Percentiles rank a stretch among this genome's conserved stretches.
These are phyloP conservation scores for Arabidopsis arenosa DNA, from an alignment of 345 rosid species.

Conservation along the genomic window DNA sequence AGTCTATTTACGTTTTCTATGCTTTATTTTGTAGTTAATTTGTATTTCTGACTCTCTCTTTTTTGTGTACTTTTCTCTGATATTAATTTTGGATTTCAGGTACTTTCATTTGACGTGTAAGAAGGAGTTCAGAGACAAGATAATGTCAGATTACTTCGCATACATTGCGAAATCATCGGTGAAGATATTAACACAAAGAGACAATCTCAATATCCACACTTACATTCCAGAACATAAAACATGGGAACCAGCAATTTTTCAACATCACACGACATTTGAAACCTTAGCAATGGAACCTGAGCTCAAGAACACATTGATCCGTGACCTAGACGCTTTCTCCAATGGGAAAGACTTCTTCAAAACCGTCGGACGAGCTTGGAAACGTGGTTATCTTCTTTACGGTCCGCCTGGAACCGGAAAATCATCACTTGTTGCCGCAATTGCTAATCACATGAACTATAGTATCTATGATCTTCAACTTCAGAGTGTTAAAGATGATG, in stretches of 20 bases:
- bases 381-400: slow-evolving; percentile 40
- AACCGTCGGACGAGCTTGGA: slow-evolving; percentile 39
- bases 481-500: slow-evolving; percentile 34
- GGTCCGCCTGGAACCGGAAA: slow-evolving; percentile 42
- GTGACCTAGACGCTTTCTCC: slow-evolving; percentile 38
- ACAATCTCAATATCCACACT: slow-evolving; percentile 31
- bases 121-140: slow-evolving; percentile 29
- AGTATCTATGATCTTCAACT: slow-evolving; percentile 39
- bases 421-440: slow-evolving; percentile 42
- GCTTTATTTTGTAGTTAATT: background rate
- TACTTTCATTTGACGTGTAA: slow-evolving; percentile 37
- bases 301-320: slow-evolving; percentile 35
- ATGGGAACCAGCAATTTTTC: slow-evolving; percentile 39
- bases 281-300: slow-evolving; percentile 41
- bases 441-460: slow-evolving; percentile 41
- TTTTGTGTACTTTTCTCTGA: background rate
- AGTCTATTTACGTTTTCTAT: background rate
- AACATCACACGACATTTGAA: slow-evolving; percentile 37
- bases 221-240: background rate
- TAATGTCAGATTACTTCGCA: slow-evolving; percentile 34
- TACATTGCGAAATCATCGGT: slow-evolving; percentile 14
- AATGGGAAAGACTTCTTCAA: slow-evolving; percentile 35
- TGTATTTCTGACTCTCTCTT: background rate
- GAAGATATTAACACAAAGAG: background rate
- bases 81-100: slow-evolving; percentile 3